These are phyloP conservation scores for Phlebiopsis gigantea DNA, from an alignment of 768 basidiomycete species.

Conservation along the genomic window DNA sequence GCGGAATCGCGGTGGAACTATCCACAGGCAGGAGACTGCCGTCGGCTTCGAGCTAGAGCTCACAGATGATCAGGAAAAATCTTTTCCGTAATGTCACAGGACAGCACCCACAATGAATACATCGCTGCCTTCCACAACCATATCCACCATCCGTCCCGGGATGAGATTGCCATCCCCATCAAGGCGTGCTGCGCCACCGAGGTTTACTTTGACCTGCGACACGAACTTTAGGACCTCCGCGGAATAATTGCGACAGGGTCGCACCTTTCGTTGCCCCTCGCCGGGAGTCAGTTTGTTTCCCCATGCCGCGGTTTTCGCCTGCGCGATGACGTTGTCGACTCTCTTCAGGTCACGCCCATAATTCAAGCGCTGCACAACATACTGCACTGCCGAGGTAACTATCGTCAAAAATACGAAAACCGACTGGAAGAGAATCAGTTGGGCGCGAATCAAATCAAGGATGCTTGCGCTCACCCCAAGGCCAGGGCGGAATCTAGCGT, in stretches of 20 bases:
- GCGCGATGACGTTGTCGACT: conserved; percentile 53
- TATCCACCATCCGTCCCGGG: conserved; percentile 57
- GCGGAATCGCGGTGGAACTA: conserved; percentile 48
- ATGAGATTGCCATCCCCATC: conserved; percentile 54
- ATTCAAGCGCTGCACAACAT: conserved; percentile 72
- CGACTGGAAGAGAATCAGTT: conserved; percentile 34
- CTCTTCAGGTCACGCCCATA: conserved; percentile 67
- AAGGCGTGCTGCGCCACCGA: conserved; percentile 44
- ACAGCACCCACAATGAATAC: conserved; percentile 66
- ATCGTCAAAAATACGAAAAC: conserved; percentile 74
- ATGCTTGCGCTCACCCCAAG: conserved; percentile 51
- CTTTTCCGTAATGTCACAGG: conserved; percentile 3
- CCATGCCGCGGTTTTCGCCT: conserved; percentile 77
- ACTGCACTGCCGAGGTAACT: conserved; percentile 79
- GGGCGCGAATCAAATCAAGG: background rate
- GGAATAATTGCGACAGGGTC: conserved; percentile 9
- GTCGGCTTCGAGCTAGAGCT: conserved; percentile 52
- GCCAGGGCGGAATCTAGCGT: conserved; percentile 93
- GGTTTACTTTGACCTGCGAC: conserved; percentile 65
- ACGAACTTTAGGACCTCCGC: background rate
- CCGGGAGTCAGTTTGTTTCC: conserved; percentile 66
- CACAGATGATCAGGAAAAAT: conserved; percentile 6
- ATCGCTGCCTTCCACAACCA: conserved; percentile 69
- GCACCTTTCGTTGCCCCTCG: conserved; percentile 63
- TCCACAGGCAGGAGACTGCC: conserved; percentile 57